Evolutionary conservation across 352 stramenopile genomes (phyloP), one percentile per base, ranked within the genome.

Genomic region (Pythium dissotocum): DNA sequence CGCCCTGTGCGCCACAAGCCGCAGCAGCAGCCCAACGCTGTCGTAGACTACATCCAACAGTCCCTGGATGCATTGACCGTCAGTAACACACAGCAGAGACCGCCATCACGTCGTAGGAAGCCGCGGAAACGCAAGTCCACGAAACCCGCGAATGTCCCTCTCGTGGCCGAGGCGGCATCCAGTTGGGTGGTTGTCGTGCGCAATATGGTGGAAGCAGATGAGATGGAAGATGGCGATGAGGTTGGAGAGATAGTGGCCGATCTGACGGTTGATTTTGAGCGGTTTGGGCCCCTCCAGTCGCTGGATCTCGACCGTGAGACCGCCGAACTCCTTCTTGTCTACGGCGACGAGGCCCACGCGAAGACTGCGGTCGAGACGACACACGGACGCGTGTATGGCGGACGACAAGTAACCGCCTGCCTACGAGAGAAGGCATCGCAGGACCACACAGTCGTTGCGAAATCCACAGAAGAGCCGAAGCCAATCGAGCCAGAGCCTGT

Each of bases 211-310:
- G 63, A 56, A 1, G 26, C 58, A 0, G 70, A 71, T 32, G 80
- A 88, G 24, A 16, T 88, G 2, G 67, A 79, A 9, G 73, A 86
- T 13, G 63, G 73, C 3, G 78, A 88, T 36, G 78, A 88, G 64
- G 75, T 67, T 13, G 60, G 35, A 14, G 79, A 85, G 62, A 51
- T 80, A 0, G 24, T 75, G 18, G 62, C 71, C 6, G 77, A 86
- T 63, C 55, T 82, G 24, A 46, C 55, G 33, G 36, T 71, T 21
- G 58, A 69, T 32, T 77, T 80, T 30, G 46, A 9, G 14, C 70
- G 65, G 0, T 62, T 71, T 63, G 61, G 75, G 2, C 4, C 42
- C 9, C 16, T 64, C 2, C 12, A 46, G 44, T 24, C 32, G 4
- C 21, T 73, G 1, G 7, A 32, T 28, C 16, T 73, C 13, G 55